Base-by-base conservation (phyloP, 495 filamentous ascomycete genomes). In the Neurospora sp. region DNA sequence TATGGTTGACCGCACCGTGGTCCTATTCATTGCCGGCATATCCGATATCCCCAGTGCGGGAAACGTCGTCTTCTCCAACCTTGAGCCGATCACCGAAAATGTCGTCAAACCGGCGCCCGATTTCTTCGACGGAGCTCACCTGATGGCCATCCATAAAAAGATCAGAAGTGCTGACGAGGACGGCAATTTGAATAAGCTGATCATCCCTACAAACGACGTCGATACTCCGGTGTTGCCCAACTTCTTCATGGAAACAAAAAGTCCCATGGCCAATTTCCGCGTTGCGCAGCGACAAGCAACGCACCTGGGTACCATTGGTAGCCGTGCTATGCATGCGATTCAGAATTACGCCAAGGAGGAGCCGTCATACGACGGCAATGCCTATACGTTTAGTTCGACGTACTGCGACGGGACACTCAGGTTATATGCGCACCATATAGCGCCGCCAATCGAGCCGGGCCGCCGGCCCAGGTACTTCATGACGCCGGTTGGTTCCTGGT, bases 401-500 rank as follows among this genome's bases (percentile, higher is more conserved):
- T 87, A 86, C 70, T 73, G 79, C 69, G 40, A 40, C 22, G 74
- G 73, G 5, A 71, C 5, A 11, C 80, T 86, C 38, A 46, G 77
- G 71, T 75, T 86, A 73, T 86, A 81, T 74, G 75, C 79, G 37
- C 79, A 79, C 74, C 80, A 86, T 74, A 68, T 77, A 66, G 79
- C 74, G 2, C 71, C 72, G 73, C 78, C 79, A 59, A 77, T 68
- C n/a, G 70, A 10, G 4, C 75, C 77, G 20, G 77, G 72, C 18
- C 74, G 73, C 41, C 73, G 68, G 72, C 78, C 80, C 8, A 79
- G 80, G 71, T 87, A 86, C 73, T 70, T 81, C 73, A 88, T 85
- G 82, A 82, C 75, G 40, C 73, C 1, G 42, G 42, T 46, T 46
- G 2, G 9, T 3, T 0, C 0, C 40, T 41, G 40, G 44, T 6